phyloP scores from a whole-genome alignment of 2,329 filamentous ascomycete species.

The Aspergillus puulaauensis region DNA sequence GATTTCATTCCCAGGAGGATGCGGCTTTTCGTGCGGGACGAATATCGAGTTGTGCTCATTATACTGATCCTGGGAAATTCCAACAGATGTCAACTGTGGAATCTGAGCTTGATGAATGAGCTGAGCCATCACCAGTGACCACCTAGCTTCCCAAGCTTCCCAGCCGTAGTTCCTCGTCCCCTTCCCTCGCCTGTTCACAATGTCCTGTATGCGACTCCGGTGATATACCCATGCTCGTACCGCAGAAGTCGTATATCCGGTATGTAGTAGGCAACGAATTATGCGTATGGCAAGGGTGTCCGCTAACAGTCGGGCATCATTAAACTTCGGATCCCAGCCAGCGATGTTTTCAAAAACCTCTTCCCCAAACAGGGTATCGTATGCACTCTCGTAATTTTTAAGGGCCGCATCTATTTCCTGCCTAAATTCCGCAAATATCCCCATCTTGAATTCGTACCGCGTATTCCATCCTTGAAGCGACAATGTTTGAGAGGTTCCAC shows the following conservation, averaged over 20 bases:
- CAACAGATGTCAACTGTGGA: slow-evolving; percentile 42
- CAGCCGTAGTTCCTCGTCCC: slow-evolving; percentile 89
- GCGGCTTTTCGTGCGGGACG: slow-evolving; percentile 52
- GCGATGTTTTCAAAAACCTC: slow-evolving; percentile 87
- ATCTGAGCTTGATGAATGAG: slow-evolving; percentile 55
- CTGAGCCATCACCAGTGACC: slow-evolving; percentile 63
- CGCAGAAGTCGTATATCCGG: slow-evolving; percentile 73
- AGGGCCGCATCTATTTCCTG: slow-evolving; percentile 88
- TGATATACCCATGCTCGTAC: slow-evolving; percentile 80
- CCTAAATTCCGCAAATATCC: slow-evolving; percentile 85
- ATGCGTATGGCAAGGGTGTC: slow-evolving; percentile 79
- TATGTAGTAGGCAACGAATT: slow-evolving; percentile 79
- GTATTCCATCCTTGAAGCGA: slow-evolving; percentile 87
- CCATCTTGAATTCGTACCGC: slow-evolving; percentile 91
- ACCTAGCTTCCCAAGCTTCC: slow-evolving; percentile 87
- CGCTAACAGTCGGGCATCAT: slow-evolving; percentile 84
- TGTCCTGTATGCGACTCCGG: slow-evolving; percentile 68
- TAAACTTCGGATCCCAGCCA: slow-evolving; percentile 86
- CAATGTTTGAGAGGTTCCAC: slow-evolving; percentile 81
- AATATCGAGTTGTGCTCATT: slow-evolving; percentile 39
- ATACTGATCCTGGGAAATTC: slow-evolving; percentile 23
- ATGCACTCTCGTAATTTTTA: slow-evolving; percentile 82
- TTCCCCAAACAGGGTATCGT: slow-evolving; percentile 76
- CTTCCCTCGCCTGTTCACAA: slow-evolving; percentile 79
- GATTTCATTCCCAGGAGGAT: slow-evolving; percentile 50